These are phyloP conservation scores for Lepidium campestre DNA, from an alignment of 441 rosid species.

Conservation along the genomic window DNA sequence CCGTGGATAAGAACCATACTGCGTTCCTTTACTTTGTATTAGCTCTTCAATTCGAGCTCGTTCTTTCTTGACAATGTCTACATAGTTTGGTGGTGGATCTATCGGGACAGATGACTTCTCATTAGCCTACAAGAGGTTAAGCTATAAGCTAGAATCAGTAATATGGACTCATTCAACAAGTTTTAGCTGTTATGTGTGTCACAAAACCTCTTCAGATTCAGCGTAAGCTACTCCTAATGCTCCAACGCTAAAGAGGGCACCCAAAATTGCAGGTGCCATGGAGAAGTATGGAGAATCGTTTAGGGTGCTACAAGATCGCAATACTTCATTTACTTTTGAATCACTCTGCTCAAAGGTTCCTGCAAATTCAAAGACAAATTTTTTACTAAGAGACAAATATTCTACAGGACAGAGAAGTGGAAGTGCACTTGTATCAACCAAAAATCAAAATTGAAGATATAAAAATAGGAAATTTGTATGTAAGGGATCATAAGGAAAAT, in stretches of 20 bases:
- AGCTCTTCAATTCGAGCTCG: constrained; percentile 53
- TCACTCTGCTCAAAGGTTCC: constrained; percentile 20
- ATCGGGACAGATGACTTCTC: constrained; percentile 37
- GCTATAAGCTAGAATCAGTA: neutral
- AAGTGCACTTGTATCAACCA: neutral
- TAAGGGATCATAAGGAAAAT: neutral
- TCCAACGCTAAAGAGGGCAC: constrained; percentile 55
- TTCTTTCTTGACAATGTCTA: constrained; percentile 64
- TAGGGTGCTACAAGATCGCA: constrained; percentile 16
- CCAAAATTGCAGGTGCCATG: constrained; percentile 45
- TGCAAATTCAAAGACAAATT: neutral
- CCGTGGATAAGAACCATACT: constrained; percentile 56
- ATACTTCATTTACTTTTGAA: constrained; percentile 1
- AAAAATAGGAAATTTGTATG: neutral
- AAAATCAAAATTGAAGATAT: neutral
- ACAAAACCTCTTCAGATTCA: constrained; percentile 61
- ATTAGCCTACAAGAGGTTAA: constrained; percentile 35
- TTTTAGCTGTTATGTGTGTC: neutral
- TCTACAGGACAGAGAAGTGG: neutral
- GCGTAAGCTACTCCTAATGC: constrained; percentile 51
- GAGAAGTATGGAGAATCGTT: constrained; percentile 26
- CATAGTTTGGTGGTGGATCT: constrained; percentile 44
- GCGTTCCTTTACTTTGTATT: constrained; percentile 52
- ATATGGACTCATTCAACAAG: neutral
- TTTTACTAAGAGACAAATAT: neutral